A percentile compares a stretch with the other conserved stretches of the same genome.
Evolutionary conservation across 768 basidiomycete genomes (phyloP).

Genomic region (Dendrothele bispora): DNA sequence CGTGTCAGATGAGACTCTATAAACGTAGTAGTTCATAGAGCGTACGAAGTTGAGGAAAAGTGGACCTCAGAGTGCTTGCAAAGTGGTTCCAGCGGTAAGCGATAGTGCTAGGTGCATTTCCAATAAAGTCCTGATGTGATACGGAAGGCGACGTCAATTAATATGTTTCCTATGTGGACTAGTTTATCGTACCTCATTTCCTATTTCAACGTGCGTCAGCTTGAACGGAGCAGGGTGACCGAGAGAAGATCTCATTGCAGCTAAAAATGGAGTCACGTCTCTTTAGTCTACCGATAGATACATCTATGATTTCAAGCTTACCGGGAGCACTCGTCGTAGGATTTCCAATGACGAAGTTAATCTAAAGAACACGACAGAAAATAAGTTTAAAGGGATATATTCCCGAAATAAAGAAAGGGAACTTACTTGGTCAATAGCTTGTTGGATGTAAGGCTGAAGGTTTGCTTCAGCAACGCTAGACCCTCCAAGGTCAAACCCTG

Average conservation of each 20-base stretch:
- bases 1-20: neutral
- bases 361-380: conserved; percentile 30
- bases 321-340: conserved; percentile 41
- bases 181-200: conserved; percentile 48
- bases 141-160: too few species aligned
- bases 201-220: conserved; percentile 51
- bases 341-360: conserved; percentile 62
- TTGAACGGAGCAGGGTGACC: conserved; percentile 56
- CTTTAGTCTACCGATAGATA: too few species aligned
- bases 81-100: conserved; percentile 15
- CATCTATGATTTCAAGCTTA: conserved; percentile 13
- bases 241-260: conserved; percentile 52
- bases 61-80: conserved; percentile 3
- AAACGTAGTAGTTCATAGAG: neutral
- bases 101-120: too few species aligned
- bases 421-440: conserved; percentile 53
- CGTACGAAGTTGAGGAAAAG: conserved; percentile 12
- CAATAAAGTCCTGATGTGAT: too few species aligned
- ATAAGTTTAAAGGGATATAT: neutral
- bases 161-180: conserved; percentile 1
- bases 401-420: too few species aligned
- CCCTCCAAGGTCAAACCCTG: conserved; percentile 52
- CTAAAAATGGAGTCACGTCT: conserved; percentile 23
- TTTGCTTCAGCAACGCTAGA: conserved; percentile 40
- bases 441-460: conserved; percentile 52